A percentile compares a stretch with the other conserved stretches of the same genome.
Evolutionary conservation across 1,139 yeast genomes (phyloP).

Genomic region (Yamadazyma oceani): DNA sequence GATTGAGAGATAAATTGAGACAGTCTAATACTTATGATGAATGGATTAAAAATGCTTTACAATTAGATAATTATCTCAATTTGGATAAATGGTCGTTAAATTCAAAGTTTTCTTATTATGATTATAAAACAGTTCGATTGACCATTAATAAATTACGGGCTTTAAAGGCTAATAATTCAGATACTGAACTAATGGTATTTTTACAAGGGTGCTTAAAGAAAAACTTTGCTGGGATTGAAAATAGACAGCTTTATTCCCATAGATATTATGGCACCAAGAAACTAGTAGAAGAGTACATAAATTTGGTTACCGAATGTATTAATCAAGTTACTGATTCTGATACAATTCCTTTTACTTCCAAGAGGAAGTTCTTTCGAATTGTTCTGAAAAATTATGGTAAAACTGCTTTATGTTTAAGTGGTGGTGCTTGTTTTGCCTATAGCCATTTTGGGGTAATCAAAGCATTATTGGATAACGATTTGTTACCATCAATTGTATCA

Average conservation of each 20-base stretch:
- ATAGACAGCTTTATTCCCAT: conserved; percentile 69
- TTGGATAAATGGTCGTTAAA: conserved; percentile 64
- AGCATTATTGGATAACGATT: conserved; percentile 65
- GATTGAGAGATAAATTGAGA: conserved; percentile 50
- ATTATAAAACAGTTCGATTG: conserved; percentile 56
- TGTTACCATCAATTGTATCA: conserved; percentile 66
- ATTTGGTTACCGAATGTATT: conserved; percentile 51
- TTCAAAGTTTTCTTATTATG: conserved; percentile 67
- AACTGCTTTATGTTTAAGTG: conserved; percentile 71
- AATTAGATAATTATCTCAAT: conserved; percentile 57
- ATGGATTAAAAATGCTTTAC: conserved; percentile 61
- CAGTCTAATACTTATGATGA: conserved; percentile 53
- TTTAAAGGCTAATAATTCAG: conserved; percentile 32
- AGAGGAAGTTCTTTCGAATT: conserved; percentile 56
- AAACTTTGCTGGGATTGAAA: conserved; percentile 80
- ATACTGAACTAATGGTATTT: conserved; percentile 52
- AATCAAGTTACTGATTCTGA: conserved; percentile 43
- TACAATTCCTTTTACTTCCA: conserved; percentile 37
- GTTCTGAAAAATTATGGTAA: conserved; percentile 68
- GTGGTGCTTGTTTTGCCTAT: conserved; percentile 80
- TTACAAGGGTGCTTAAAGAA: conserved; percentile 69
- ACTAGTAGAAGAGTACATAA: conserved; percentile 55
- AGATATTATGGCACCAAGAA: conserved; percentile 74
- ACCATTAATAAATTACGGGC: conserved; percentile 47
- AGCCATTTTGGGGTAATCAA: conserved; percentile 77